Conservation (phyloP, 2,329 filamentous ascomycete genomes). For the Periconia macrospinosa region DNA sequence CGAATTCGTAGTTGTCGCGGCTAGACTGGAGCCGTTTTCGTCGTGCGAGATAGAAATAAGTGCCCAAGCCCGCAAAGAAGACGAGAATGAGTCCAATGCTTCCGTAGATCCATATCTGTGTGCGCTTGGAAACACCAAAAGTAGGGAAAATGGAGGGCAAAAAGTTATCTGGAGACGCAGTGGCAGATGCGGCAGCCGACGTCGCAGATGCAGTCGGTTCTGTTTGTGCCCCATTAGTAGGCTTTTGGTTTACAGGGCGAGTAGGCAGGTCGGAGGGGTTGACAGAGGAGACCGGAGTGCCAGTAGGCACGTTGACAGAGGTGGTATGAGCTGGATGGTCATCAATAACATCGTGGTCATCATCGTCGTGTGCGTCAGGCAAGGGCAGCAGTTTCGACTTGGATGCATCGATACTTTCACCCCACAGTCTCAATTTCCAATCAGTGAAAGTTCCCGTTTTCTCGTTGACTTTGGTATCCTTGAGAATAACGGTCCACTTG, state of each 20-base stretch:
- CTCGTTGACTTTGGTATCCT: conserved; percentile 78
- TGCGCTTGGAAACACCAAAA: conserved; percentile 83
- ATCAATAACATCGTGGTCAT: conserved; percentile 70
- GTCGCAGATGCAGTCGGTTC: conserved; percentile 16
- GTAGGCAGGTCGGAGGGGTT: conserved; percentile 52
- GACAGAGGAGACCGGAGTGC: conserved; percentile 49
- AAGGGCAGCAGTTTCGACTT: conserved; percentile 77
- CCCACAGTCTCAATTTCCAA: conserved; percentile 94
- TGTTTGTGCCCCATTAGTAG: conserved; percentile 33
- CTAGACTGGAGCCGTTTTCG: conserved; percentile 74
- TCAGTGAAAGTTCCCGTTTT: conserved; percentile 79
- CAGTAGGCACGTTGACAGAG: conserved; percentile 48
- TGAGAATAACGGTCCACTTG: conserved; percentile 88
- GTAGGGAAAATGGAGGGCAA: conserved; percentile 87
- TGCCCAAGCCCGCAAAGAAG: conserved; percentile 80
- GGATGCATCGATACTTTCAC: conserved; percentile 76
- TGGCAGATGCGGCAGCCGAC: conserved; percentile 24
- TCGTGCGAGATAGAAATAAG: conserved; percentile 79
- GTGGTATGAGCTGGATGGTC: conserved; percentile 64
- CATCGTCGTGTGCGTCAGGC: conserved; percentile 80
- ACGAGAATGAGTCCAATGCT: conserved; percentile 79
- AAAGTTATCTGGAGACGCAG: conserved; percentile 51
- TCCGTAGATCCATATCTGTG: conserved; percentile 92
- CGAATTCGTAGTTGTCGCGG: conserved; percentile 89
- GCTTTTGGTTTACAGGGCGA: conserved; percentile 63